Evolutionary conservation across 2,329 filamentous ascomycete genomes (phyloP), one percentile per base, ranked within the genome.

Genomic region (Apiospora malaysiana): DNA sequence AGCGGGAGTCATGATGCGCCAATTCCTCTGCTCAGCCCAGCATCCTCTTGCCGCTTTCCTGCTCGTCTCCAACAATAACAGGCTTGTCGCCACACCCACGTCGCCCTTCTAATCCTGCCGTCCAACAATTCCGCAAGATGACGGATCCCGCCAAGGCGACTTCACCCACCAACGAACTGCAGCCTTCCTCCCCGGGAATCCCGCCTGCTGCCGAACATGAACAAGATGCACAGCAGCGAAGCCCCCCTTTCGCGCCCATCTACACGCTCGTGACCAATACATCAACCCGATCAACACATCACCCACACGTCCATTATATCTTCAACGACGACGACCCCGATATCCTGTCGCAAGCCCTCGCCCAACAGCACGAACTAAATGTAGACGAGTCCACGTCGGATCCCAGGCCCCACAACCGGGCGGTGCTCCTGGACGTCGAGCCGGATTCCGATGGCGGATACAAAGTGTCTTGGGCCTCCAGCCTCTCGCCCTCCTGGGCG

Each of bases 301-400:
- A 98, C 79, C 96, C 95, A 1, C 90, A 89, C 69, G 90, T 97
- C 1, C 94, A 95, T 83, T 98, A 98, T 83, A 88, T 98, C 78
- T 98, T 99, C 84, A 89, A 90, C 76, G 95, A 98, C 81, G 96
- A 98, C 81, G 94, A 98, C 78, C 89, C 91, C 1, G 92, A 95
- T 66, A 84, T 93, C 63, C 85, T 97, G 47, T 92, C 92, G 1
- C 87, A 90, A 47, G 91, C 92, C 1, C 91, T 81, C 81, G 89
- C 79, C 69, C 83, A 83, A 71, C 82, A 85, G 68, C 83, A 83
- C 71, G 79, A 83, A 70, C 70, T 74, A 32, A 71, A 81, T 76
- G 78, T 77, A 73, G 79, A 73, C 74, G 81, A 71, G 71, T 71
- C 75, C 42, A 68, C 76, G 66, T 72, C 77, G 71, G 77, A 78